Percentiles rank a stretch among this genome's conserved stretches.
phyloP scores from a whole-genome alignment of 2,329 filamentous ascomycete genomes.

The Penicillium crustosum region DNA sequence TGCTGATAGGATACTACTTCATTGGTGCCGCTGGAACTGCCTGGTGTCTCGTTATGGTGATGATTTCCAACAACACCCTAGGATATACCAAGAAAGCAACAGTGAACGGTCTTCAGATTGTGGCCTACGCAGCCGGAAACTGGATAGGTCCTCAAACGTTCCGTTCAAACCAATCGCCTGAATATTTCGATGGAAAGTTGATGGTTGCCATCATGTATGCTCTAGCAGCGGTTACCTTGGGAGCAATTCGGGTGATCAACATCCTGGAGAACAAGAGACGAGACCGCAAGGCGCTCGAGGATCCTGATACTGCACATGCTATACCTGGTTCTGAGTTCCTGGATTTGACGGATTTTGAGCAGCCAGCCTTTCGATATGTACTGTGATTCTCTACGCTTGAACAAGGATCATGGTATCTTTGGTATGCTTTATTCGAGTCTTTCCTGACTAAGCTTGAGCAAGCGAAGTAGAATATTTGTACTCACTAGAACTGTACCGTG shows the following conservation, averaged over 20 bases:
- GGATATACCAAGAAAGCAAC: slow-evolving; percentile 39
- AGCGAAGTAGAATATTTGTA: background rate
- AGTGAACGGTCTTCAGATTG: slow-evolving; percentile 32
- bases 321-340: slow-evolving; percentile 6
- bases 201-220: slow-evolving; percentile 15
- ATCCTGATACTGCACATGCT: background rate
- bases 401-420: background rate
- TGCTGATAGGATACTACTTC: slow-evolving; percentile 39
- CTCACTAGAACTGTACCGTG: background rate
- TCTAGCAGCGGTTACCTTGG: background rate
- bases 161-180: slow-evolving; percentile 34
- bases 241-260: slow-evolving; percentile 7
- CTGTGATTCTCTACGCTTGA: background rate
- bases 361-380: slow-evolving; percentile 15
- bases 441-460: background rate
- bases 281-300: background rate
- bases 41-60: slow-evolving; percentile 19
- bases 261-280: slow-evolving; percentile 14
- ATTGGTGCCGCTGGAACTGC: slow-evolving; percentile 32
- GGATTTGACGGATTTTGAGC: slow-evolving; percentile 17
- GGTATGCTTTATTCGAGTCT: background rate
- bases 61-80: slow-evolving; percentile 25
- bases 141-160: slow-evolving; percentile 44
- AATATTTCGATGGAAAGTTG: slow-evolving; percentile 20
- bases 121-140: slow-evolving; percentile 42